Base-by-base conservation (phyloP, 805 yeast genomes). In the Gaillardinia entomophila region DNA sequence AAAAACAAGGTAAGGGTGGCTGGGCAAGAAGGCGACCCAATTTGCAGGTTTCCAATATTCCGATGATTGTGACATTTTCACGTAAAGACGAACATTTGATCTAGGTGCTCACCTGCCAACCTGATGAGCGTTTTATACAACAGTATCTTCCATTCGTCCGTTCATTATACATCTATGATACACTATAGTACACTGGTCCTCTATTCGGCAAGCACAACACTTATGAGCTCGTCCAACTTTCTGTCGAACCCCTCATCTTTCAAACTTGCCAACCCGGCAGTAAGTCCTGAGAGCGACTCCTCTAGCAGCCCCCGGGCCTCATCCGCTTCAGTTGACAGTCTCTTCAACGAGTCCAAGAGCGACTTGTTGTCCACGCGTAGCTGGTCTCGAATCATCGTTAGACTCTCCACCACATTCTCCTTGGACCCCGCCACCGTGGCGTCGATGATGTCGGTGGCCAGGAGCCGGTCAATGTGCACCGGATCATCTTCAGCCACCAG, bases 341-440 rank as follows among this genome's bases (percentile, higher is more conserved):
- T 32, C 16, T 40, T 34, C 22, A 65, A 37, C 30, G 56, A 48
- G 6, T 43, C 35, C 28, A 40, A 48, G 14, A 61, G 39, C 28
- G 53, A 58, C 12, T 36, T 34, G 38, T 66, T 66, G 20, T 66
- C 72, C 17, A 48, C 15, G 25, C 58, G 42, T 40, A 66, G 44
- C 37, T 62, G 67, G 20, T 60, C 55, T 39, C 60, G 51, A 2
- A 66, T 64, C 56, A 62, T 47, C 11, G 36, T 28, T 27, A 66
- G 47, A 25, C 49, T 55, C 20, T 52, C 49, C 6, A 61, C 27
- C 8, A 60, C 43, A 13, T 47, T 53, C 6, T 35, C 32, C 14
- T 49, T 44, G 12, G 48, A 36, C 17, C 35, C 39, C 10, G 45
- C 34, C 26, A 61, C 33, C 4, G 52, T 55, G 4, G 66, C 56